A percentile compares a stretch with the other conserved stretches of the same genome.
These are phyloP conservation scores for Sclerotinia spermophila DNA, from an alignment of 2,329 filamentous ascomycete species.

Conservation along the genomic window DNA sequence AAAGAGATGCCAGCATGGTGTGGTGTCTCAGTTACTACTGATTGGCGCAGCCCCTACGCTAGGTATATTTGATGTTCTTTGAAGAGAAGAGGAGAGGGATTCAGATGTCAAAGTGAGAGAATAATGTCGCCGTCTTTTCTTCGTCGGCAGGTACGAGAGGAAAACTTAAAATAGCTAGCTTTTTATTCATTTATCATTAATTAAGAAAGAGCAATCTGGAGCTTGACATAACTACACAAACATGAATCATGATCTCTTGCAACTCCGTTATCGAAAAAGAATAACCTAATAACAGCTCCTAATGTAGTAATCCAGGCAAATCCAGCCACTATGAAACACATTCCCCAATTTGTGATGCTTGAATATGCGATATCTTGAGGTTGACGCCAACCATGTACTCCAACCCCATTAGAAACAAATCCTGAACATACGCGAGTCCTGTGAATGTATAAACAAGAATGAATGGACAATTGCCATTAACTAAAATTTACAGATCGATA, in stretches of 20 bases:
- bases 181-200: slow-evolving; percentile 19
- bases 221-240: slow-evolving; percentile 15
- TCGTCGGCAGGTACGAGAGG: neutral
- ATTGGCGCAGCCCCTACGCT: slow-evolving; percentile 8
- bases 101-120: neutral
- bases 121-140: neutral
- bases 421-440: slow-evolving; percentile 5
- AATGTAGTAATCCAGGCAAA: neutral
- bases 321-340: slow-evolving; percentile 8
- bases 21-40: slow-evolving; percentile 17
- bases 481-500: neutral
- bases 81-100: neutral
- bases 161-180: neutral
- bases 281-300: slow-evolving; percentile 5
- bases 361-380: slow-evolving; percentile 7
- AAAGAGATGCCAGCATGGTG: slow-evolving; percentile 9
- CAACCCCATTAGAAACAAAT: slow-evolving; percentile 17
- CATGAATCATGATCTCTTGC: neutral
- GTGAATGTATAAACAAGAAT: slow-evolving; percentile 19
- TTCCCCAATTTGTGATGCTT: slow-evolving; percentile 18
- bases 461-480: slow-evolving; percentile 15
- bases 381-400: slow-evolving; percentile 19
- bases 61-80: slow-evolving; percentile 3
- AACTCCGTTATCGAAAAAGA: slow-evolving; percentile 8
- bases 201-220: slow-evolving; percentile 14